Percentiles rank a stretch among this genome's conserved stretches.
Conservation (phyloP, 2,329 filamentous ascomycete species). For the Epicoccum nigrum region DNA sequence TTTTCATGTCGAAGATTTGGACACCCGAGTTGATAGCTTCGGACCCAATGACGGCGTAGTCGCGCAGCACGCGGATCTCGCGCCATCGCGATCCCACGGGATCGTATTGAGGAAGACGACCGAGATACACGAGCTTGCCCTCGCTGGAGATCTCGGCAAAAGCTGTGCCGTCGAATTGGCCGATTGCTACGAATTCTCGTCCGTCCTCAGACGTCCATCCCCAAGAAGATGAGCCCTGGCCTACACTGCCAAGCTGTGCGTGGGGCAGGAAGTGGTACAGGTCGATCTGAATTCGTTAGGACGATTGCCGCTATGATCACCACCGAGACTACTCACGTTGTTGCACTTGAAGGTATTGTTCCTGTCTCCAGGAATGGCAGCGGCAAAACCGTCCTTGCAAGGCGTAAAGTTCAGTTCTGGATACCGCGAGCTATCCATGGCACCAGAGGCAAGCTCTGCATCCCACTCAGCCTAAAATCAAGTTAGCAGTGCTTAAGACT, state of each 20-base stretch:
- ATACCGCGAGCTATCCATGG: constrained; percentile 35
- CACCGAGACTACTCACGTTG: constrained; percentile 30
- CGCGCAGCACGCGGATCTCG: constrained; percentile 53
- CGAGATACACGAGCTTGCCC: constrained; percentile 58
- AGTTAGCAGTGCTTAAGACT: constrained; percentile 6
- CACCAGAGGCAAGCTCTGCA: constrained; percentile 34
- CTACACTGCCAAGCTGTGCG: constrained; percentile 55
- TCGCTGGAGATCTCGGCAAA: constrained; percentile 49
- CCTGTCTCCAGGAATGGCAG: constrained; percentile 40
- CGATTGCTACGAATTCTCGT: constrained; percentile 60
- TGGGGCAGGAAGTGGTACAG: constrained; percentile 62
- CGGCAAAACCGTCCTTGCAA: constrained; percentile 44
- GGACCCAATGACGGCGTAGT: constrained; percentile 48
- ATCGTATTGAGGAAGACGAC: constrained; percentile 56
- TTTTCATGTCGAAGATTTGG: constrained; percentile 67
- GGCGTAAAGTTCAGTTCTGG: constrained; percentile 35
- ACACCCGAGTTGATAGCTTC: constrained; percentile 56
- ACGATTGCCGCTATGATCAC: too few species aligned
- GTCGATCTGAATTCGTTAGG: constrained; percentile 49
- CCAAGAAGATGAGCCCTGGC: constrained; percentile 54
- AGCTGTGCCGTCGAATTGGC: constrained; percentile 50
- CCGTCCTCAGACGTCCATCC: constrained; percentile 59
- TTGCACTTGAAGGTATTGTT: constrained; percentile 47
- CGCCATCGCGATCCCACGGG: constrained; percentile 55
- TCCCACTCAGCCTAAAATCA: constrained; percentile 29